Evolutionary conservation across 1,139 yeast genomes (phyloP).

Genomic region (Meyerozyma elateridarum): DNA sequence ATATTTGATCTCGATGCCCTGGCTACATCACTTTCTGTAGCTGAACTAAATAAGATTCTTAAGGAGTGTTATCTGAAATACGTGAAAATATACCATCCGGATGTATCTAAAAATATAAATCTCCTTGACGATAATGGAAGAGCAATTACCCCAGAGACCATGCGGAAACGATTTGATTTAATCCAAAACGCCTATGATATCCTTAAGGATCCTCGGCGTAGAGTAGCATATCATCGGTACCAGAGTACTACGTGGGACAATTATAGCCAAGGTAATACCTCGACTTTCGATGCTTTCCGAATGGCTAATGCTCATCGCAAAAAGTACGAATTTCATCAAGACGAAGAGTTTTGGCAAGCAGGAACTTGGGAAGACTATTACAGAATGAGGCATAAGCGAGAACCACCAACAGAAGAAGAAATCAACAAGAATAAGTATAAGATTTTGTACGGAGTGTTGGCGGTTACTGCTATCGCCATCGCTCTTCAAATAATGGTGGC

Average conservation of each 20-base stretch:
- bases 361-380: constrained; percentile 72
- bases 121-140: constrained; percentile 25
- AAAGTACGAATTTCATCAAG: constrained; percentile 27
- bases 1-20: constrained; percentile 45
- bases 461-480: constrained; percentile 35
- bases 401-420: constrained; percentile 41
- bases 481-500: constrained; percentile 44
- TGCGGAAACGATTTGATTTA: constrained; percentile 60
- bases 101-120: constrained; percentile 36
- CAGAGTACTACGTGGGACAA: constrained; percentile 24
- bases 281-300: constrained; percentile 25
- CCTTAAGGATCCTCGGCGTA: constrained; percentile 50
- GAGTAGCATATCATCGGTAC: constrained; percentile 30
- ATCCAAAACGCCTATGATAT: constrained; percentile 72
- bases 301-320: constrained; percentile 37
- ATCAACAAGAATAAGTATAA: constrained; percentile 42
- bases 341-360: constrained; percentile 57
- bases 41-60: constrained; percentile 41
- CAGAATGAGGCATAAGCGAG: constrained; percentile 33
- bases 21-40: constrained; percentile 18
- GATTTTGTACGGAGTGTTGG: constrained; percentile 39
- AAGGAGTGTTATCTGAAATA: constrained; percentile 55
- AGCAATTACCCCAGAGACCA: constrained; percentile 31
- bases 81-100: constrained; percentile 88
- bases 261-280: constrained; percentile 14